phyloP scores from a whole-genome alignment of 768 basidiomycete species.

The Cytidiella melzeri region DNA sequence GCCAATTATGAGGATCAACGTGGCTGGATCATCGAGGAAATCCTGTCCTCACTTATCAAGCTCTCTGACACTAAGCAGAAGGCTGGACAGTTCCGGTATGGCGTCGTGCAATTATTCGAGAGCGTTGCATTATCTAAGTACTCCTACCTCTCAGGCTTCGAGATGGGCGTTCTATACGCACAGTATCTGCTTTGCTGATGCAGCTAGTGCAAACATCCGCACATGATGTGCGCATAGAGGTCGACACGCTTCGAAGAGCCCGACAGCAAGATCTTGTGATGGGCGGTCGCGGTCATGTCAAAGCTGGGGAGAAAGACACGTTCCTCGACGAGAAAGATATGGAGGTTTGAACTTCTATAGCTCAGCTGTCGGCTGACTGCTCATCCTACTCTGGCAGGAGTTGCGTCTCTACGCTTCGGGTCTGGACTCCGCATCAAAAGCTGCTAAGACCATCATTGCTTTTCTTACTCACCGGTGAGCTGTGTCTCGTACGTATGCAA shows the following conservation, averaged over 20 bases:
- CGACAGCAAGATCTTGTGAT: constrained; percentile 58
- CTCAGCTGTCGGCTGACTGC: neutral
- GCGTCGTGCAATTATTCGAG: constrained; percentile 15
- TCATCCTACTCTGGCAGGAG: constrained; percentile 38
- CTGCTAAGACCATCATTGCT: constrained; percentile 67
- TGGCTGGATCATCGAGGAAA: constrained; percentile 98
- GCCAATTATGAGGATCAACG: constrained; percentile 87
- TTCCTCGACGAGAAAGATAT: constrained; percentile 64
- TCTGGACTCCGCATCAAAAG: constrained; percentile 76
- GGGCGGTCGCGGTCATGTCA: constrained; percentile 56
- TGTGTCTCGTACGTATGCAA: neutral
- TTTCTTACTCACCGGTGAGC: constrained; percentile 29
- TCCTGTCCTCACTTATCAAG: constrained; percentile 83
- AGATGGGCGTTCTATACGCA: constrained; percentile 88
- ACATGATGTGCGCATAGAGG: constrained; percentile 75
- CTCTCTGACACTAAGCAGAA: constrained; percentile 86
- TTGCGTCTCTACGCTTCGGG: constrained; percentile 64
- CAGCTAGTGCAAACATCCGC: constrained; percentile 97
- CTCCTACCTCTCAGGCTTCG: constrained; percentile 67
- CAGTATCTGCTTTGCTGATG: constrained; percentile 85
- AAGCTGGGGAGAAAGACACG: constrained; percentile 42
- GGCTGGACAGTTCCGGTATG: constrained; percentile 83
- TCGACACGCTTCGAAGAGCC: constrained; percentile 51
- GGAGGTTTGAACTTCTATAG: constrained; percentile 39
- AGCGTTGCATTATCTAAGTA: neutral